Conservation (phyloP, 2,329 filamentous ascomycete species). For the Colletotrichum sublineola region DNA sequence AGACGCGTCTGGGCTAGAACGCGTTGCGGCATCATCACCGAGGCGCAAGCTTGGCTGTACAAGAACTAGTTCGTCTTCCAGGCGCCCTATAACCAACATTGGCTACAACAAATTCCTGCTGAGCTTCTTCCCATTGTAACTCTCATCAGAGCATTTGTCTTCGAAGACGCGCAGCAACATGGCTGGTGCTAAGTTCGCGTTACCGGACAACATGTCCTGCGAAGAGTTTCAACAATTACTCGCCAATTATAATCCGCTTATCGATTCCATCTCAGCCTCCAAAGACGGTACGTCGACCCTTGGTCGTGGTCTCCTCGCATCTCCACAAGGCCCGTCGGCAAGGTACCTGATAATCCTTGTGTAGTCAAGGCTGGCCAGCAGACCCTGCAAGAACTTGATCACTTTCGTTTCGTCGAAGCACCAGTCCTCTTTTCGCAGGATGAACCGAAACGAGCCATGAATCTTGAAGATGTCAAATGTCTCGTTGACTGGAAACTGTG, state of each 20-base stretch:
- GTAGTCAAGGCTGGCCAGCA: slow-evolving; percentile 63
- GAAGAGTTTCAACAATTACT: slow-evolving; percentile 54
- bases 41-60: neutral
- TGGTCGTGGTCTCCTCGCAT: slow-evolving; percentile 16
- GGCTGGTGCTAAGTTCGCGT: slow-evolving; percentile 15
- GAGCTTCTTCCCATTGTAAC: neutral
- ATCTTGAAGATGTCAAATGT: slow-evolving; percentile 68
- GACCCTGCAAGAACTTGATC: slow-evolving; percentile 70
- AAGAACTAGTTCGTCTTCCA: neutral
- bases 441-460: slow-evolving; percentile 57
- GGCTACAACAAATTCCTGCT: neutral
- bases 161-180: slow-evolving; percentile 8
- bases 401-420: slow-evolving; percentile 70
- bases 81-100: neutral
- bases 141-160: neutral
- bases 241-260: slow-evolving; percentile 54
- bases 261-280: slow-evolving; percentile 58
- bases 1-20: slow-evolving; percentile 1
- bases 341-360: slow-evolving; percentile 17
- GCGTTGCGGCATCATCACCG: neutral
- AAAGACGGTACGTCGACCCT: slow-evolving; percentile 57
- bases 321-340: slow-evolving; percentile 34
- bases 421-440: slow-evolving; percentile 58
- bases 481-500: slow-evolving; percentile 81
- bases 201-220: slow-evolving; percentile 46